A percentile compares a stretch with the other conserved stretches of the same genome.
phyloP scores from a whole-genome alignment of 176 grass and related monocot species.

The Elymus sibiricus region DNA sequence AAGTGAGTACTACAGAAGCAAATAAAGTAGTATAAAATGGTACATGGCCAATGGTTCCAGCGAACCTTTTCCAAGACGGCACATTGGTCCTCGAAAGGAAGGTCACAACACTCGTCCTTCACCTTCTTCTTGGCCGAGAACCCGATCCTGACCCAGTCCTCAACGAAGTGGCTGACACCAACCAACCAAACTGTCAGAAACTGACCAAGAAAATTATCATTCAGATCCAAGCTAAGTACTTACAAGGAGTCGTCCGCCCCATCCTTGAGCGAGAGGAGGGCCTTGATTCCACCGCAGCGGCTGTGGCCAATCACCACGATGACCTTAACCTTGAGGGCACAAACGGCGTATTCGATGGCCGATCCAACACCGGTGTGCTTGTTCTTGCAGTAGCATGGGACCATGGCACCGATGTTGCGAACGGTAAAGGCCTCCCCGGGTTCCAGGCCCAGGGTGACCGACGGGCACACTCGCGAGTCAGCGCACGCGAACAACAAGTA shows the following conservation, averaged over 20 bases:
- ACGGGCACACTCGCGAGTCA: slow-evolving; percentile 88
- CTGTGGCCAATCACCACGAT: slow-evolving; percentile 97
- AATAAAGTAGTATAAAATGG: too few relatives aligned
- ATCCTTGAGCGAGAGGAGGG: slow-evolving; percentile 66
- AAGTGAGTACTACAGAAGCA: too few relatives aligned
- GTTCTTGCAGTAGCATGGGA: slow-evolving; percentile 57
- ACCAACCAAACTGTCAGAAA: slow-evolving; percentile 17
- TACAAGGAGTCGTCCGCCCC: slow-evolving; percentile 60
- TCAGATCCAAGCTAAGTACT: not conserved
- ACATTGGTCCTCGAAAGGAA: slow-evolving; percentile 64
- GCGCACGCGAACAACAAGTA: slow-evolving; percentile 95
- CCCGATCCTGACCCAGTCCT: slow-evolving; percentile 90
- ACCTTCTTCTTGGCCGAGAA: slow-evolving; percentile 63
- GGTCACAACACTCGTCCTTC: not conserved
- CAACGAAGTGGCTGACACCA: slow-evolving; percentile 65
- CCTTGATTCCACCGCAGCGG: slow-evolving; percentile 89
- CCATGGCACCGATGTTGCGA: slow-evolving; percentile 80
- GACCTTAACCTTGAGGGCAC: slow-evolving; percentile 66
- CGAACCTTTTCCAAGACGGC: slow-evolving; percentile 59
- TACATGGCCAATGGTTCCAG: not conserved
- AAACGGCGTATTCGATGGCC: slow-evolving; percentile 76
- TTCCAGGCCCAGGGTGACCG: slow-evolving; percentile 62
- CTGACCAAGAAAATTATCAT: not conserved
- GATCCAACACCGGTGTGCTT: slow-evolving; percentile 51
- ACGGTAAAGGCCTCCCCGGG: slow-evolving; percentile 85